A percentile compares a stretch with the other conserved stretches of the same genome.
phyloP scores from a whole-genome alignment of 768 basidiomycete genomes.

The Tulasnella calospora region DNA sequence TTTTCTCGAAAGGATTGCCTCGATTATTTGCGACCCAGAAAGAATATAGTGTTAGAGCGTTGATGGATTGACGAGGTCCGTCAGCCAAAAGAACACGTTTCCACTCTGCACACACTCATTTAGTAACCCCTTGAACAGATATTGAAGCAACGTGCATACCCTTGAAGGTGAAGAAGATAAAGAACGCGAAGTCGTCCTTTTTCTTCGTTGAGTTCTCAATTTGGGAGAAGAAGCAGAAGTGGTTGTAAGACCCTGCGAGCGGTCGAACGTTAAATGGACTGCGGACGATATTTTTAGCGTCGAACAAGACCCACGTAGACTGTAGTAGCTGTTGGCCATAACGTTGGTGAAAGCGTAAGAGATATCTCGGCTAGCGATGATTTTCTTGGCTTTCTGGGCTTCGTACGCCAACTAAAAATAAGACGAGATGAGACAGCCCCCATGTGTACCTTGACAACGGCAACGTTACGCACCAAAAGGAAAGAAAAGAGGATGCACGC shows the following conservation, averaged over 20 bases:
- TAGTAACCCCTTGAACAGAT: background rate
- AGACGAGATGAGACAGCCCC: slow-evolving; percentile 8
- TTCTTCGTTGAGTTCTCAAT: slow-evolving; percentile 93
- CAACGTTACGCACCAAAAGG: slow-evolving; percentile 63
- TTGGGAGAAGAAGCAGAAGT: slow-evolving; percentile 97
- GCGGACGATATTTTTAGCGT: slow-evolving; percentile 13
- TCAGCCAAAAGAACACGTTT: slow-evolving; percentile 87
- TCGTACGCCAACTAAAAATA: slow-evolving; percentile 76
- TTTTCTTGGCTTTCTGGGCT: slow-evolving; percentile 83
- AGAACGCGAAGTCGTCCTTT: slow-evolving; percentile 97
- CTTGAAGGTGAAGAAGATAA: slow-evolving; percentile 99
- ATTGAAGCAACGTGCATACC: slow-evolving; percentile 48
- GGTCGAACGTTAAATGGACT: background rate
- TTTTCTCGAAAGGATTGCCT: slow-evolving; percentile 57
- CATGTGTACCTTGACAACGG: background rate
- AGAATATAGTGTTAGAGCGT: slow-evolving; percentile 92
- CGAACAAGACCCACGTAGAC: slow-evolving; percentile 55
- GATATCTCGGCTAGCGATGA: slow-evolving; percentile 92
- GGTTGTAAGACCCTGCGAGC: slow-evolving; percentile 78
- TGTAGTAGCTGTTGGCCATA: slow-evolving; percentile 95
- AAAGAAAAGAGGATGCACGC: slow-evolving; percentile 99
- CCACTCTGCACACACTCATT: slow-evolving; percentile 55
- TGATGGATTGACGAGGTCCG: slow-evolving; percentile 95
- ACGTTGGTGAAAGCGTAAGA: slow-evolving; percentile 98
- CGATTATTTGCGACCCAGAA: slow-evolving; percentile 61